phyloP scores from a whole-genome alignment of 352 stramenopile genomes.

The Elongisporangium senticosum region DNA sequence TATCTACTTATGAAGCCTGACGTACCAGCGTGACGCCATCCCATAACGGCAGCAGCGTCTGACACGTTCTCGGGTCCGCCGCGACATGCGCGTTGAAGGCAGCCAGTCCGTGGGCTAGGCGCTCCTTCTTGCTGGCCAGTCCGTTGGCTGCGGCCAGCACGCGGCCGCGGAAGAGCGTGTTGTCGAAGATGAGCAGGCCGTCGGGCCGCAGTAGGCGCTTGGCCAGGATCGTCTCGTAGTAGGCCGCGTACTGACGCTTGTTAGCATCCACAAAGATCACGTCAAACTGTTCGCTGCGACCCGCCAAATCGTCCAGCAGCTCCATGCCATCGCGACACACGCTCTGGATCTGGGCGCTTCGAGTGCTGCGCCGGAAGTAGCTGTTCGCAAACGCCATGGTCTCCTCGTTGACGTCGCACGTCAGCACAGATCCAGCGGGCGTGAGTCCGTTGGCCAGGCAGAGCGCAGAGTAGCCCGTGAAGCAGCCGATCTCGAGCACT shows the following conservation, averaged over 20 bases:
- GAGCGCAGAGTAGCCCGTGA: constrained; percentile 91
- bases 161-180: constrained; percentile 91
- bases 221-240: constrained; percentile 79
- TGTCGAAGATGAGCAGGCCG: constrained; percentile 89
- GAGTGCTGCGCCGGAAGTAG: constrained; percentile 44
- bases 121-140: constrained; percentile 37
- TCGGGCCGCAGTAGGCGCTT: constrained; percentile 61
- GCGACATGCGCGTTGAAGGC: constrained; percentile 87
- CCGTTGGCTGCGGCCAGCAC: constrained; percentile 65
- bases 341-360: constrained; percentile 26
- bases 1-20: constrained; percentile 2
- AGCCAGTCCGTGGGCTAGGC: constrained; percentile 61
- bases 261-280: constrained; percentile 94
- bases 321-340: constrained; percentile 37
- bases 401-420: constrained; percentile 50
- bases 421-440: constrained; percentile 24
- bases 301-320: constrained; percentile 23
- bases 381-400: constrained; percentile 40
- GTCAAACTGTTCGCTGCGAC: constrained; percentile 63
- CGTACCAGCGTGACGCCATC: constrained; percentile 85
- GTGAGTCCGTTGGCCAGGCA: constrained; percentile 66
- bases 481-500: constrained; percentile 91
- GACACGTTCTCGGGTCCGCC: constrained; percentile 68
- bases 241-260: constrained; percentile 87
- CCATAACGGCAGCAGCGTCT: constrained; percentile 85